These are phyloP conservation scores for Boechera retrofracta DNA, from an alignment of 345 rosid genomes.

Conservation along the genomic window DNA sequence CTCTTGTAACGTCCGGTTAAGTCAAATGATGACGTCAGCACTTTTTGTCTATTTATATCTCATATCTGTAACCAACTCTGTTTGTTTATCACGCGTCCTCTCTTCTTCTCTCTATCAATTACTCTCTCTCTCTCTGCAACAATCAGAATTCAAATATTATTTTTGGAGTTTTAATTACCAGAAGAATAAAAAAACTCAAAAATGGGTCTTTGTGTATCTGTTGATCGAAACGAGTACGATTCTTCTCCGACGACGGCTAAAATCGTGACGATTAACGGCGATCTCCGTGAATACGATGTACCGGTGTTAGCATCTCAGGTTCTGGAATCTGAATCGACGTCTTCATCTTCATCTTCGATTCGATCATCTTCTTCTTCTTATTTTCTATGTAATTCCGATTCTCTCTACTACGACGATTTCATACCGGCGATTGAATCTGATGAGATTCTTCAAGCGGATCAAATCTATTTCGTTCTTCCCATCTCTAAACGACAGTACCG, in stretches of 20 bases:
- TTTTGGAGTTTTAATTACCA: neutral
- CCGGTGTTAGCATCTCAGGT: slow-evolving; percentile 64
- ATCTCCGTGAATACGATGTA: slow-evolving; percentile 60
- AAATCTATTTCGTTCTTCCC: slow-evolving; percentile 78
- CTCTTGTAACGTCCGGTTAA: neutral
- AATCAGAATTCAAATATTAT: slow-evolving; percentile 4
- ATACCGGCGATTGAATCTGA: slow-evolving; percentile 56
- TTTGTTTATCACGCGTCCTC: slow-evolving; percentile 29
- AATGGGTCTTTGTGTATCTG: slow-evolving; percentile 75
- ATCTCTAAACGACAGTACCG: slow-evolving; percentile 61
- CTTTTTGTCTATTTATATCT: slow-evolving; percentile 24
- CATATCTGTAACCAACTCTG: slow-evolving; percentile 3
- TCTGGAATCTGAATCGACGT: slow-evolving; percentile 48
- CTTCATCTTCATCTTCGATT: slow-evolving; percentile 35
- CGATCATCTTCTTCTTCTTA: slow-evolving; percentile 39
- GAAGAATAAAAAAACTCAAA: neutral
- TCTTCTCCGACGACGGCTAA: slow-evolving; percentile 54
- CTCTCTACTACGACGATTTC: slow-evolving; percentile 62
- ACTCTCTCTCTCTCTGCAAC: slow-evolving; percentile 29
- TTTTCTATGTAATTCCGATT: slow-evolving; percentile 69
- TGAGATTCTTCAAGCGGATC: slow-evolving; percentile 53
- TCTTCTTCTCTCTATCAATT: neutral
- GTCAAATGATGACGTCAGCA: slow-evolving; percentile 30
- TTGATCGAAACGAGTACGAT: slow-evolving; percentile 21
- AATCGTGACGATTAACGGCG: slow-evolving; percentile 68